Evolutionary conservation across 208 protist species (phyloP).

Genomic region (Wallacemonas sp.): DNA sequence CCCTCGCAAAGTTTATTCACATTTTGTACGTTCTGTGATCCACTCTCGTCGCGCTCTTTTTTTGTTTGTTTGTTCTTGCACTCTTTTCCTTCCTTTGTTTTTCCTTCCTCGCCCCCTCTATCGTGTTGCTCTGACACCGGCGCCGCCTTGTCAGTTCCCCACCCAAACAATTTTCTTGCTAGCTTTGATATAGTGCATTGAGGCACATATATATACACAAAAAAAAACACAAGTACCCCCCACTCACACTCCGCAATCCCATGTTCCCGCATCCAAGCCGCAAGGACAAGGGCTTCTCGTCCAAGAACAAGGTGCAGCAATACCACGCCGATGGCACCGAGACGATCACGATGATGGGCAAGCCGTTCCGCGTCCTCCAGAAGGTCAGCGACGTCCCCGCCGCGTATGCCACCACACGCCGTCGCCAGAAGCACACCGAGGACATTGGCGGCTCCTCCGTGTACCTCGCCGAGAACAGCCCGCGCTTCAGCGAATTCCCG

Average conservation of each 20-base stretch:
- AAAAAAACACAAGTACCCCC: neutral
- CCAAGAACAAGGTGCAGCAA: slow-evolving; percentile 79
- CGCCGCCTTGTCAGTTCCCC: too few species aligned
- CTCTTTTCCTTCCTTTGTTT: slow-evolving; percentile 20
- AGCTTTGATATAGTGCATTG: too few species aligned
- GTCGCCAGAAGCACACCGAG: slow-evolving; percentile 28
- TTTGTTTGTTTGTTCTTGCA: neutral
- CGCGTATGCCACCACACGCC: slow-evolving; percentile 32
- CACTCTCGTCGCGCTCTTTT: too few species aligned
- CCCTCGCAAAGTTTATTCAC: neutral
- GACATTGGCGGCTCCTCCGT: slow-evolving; percentile 51
- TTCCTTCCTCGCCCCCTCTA: slow-evolving; percentile 10
- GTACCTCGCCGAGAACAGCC: slow-evolving; percentile 77
- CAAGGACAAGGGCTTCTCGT: slow-evolving; percentile 81
- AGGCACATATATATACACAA: neutral
- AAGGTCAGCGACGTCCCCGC: slow-evolving; percentile 55
- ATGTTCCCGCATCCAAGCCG: slow-evolving; percentile 16
- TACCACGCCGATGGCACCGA: slow-evolving; percentile 78
- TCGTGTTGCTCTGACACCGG: neutral
- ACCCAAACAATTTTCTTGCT: too few species aligned
- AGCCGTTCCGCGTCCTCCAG: slow-evolving; percentile 75
- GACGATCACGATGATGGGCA: slow-evolving; percentile 82
- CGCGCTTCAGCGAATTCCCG: slow-evolving; percentile 59
- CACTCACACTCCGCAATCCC: neutral
- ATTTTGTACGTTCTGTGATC: neutral